Base-by-base conservation (phyloP, 805 yeast genomes). In the Debaryomyces hansenii region DNA sequence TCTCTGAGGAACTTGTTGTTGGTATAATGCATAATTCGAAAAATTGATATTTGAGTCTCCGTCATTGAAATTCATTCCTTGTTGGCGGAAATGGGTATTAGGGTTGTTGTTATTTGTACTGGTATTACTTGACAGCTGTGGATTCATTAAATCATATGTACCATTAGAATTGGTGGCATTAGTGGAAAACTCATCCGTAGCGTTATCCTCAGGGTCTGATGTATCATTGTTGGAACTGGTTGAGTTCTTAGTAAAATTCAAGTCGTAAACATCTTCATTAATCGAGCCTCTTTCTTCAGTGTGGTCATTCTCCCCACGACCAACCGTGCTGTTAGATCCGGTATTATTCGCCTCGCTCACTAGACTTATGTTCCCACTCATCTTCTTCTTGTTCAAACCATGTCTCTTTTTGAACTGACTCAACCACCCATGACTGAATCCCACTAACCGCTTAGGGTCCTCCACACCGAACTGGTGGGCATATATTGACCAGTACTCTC, bases 361-460 rank as follows among this genome's bases (percentile, higher is more conserved):
- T 20, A 39, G 10, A 14, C 33, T 37, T 27, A 37, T 21, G 18
- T 32, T 37, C 10, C 54, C 61, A 41, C 59, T 55, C 68, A 62
- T 60, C 42, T 67, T 51, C 37, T 64, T 58, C 50, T 62, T 66
- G 50, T 68, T 67, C 36, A 78, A 59, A 1, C 79, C 83, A 54
- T 81, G 84, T 41, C 85, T 63, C 52, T 78, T 80, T 59, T 82
- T 82, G 61, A 82, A 82, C 54, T 78, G 83, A 10, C 79, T 67
- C 37, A 82, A 61, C 86, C 86, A 82, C 7, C 87, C 87, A 58
- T 81, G 85, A 52, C 82, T 76, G 51, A 80, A 82, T 12, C 75
- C 70, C 21, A 70, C 72, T 45, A 77, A 59, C 45, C 87, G 63
- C 56, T 81, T 82, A 3, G 85, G 84, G 53, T 82, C 83, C 6